Conservation (phyloP, 208 protist genomes). For the Trypanosoma cruzi region DNA sequence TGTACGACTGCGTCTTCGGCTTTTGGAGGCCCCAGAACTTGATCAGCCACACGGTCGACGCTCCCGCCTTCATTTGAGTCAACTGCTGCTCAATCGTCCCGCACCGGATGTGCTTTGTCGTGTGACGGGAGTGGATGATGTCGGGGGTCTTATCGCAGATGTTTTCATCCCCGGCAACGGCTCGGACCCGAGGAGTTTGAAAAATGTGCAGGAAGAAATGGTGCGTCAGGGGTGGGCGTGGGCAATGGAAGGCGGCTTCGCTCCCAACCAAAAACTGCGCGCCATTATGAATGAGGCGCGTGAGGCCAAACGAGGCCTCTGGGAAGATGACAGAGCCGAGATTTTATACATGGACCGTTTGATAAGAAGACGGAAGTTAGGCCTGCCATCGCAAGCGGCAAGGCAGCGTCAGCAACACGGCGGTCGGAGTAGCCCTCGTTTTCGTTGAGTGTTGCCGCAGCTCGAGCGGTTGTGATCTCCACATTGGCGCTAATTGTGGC, state of each 20-base stretch:
- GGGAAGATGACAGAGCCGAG: slow-evolving; percentile 1
- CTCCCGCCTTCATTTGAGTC: slow-evolving; percentile 8
- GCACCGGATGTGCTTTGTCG: slow-evolving; percentile 9
- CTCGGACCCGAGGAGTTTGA: background rate
- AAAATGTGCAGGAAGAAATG: slow-evolving; percentile 26
- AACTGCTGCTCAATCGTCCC: slow-evolving; percentile 3
- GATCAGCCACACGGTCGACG: slow-evolving; percentile 18
- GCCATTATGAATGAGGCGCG: slow-evolving; percentile 19
- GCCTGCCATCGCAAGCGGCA: background rate
- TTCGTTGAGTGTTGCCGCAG: background rate
- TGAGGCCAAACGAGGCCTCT: slow-evolving; percentile 18
- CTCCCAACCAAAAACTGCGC: slow-evolving; percentile 1
- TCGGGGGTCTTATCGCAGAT: slow-evolving; percentile 22
- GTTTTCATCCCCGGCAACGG: background rate
- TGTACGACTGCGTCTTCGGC: slow-evolving; percentile 23
- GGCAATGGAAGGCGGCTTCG: slow-evolving; percentile 18
- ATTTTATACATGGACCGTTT: background rate
- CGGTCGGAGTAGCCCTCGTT: background rate
- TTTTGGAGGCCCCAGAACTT: slow-evolving; percentile 11
- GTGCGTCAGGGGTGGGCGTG: slow-evolving; percentile 25
- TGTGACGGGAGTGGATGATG: slow-evolving; percentile 15
- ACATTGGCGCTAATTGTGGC: background rate
- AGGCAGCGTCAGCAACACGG: background rate
- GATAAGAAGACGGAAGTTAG: background rate
- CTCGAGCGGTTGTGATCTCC: background rate